Percentiles rank a stretch among this genome's conserved stretches.
Evolutionary conservation across 1,139 yeast genomes (phyloP).

Genomic region (Suhomyces panamericanus): DNA sequence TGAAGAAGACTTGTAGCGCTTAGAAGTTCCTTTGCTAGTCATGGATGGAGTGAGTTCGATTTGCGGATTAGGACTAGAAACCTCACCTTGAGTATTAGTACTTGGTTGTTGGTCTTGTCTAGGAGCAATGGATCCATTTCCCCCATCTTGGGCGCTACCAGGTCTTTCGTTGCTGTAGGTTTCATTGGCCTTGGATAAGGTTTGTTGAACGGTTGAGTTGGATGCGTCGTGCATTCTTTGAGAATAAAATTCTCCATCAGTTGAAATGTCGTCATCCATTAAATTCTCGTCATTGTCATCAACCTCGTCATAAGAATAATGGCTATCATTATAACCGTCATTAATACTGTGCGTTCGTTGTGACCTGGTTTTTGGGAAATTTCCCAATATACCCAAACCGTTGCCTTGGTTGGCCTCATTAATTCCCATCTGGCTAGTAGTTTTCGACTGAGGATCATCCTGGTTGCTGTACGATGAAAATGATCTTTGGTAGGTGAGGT

Average conservation of each 20-base stretch:
- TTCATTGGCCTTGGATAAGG: neutral
- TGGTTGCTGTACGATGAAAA: constrained; percentile 18
- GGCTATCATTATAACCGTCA: constrained; percentile 20
- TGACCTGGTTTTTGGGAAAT: constrained; percentile 11
- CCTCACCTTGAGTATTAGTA: neutral
- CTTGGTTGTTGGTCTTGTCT: neutral
- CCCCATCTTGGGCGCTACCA: neutral
- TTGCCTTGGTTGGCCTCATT: constrained; percentile 5
- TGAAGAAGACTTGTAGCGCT: constrained; percentile 32
- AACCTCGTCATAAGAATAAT: constrained; percentile 33
- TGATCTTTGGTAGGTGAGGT: constrained; percentile 16
- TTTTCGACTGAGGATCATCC: constrained; percentile 10
- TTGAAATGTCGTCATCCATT: constrained; percentile 34
- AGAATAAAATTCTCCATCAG: constrained; percentile 30
- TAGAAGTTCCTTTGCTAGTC: constrained; percentile 27
- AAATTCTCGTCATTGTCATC: constrained; percentile 30
- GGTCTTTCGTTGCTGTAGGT: constrained; percentile 1
- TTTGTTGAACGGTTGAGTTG: constrained; percentile 9
- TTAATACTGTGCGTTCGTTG: constrained; percentile 18
- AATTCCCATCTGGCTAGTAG: neutral
- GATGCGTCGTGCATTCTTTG: constrained; percentile 7
- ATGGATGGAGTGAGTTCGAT: constrained; percentile 17
- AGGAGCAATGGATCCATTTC: neutral
- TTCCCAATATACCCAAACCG: constrained; percentile 14
- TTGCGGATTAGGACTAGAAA: neutral